phyloP scores from a whole-genome alignment of 2,329 filamentous ascomycete genomes.

The Chalaropsis thielavioides region DNA sequence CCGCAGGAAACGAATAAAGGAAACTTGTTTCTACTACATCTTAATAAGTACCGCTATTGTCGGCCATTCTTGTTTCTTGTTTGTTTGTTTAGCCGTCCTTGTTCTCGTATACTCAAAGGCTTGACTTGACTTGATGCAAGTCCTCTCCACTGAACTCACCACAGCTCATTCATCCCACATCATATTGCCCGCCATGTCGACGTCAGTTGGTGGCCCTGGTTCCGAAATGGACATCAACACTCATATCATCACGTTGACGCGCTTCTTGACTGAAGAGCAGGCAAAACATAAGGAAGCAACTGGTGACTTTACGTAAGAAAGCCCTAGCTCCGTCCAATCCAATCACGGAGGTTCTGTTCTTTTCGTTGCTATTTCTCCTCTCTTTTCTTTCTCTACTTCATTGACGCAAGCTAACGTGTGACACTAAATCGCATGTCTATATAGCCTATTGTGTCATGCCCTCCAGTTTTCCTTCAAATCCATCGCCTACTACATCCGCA shows the following conservation, averaged over 20 bases:
- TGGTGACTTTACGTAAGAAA: conserved; percentile 85
- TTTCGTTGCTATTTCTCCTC: not conserved
- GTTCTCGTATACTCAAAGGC: not conserved
- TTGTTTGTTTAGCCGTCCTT: not conserved
- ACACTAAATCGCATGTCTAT: not conserved
- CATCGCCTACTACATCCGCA: conserved; percentile 97
- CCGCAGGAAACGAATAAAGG: too few species aligned
- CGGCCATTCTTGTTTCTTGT: not conserved
- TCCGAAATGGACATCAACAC: conserved; percentile 68
- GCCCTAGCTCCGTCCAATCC: not conserved
- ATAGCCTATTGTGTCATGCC: conserved; percentile 83
- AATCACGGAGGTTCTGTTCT: not conserved
- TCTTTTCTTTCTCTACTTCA: not conserved
- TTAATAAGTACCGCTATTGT: not conserved
- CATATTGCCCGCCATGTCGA: conserved; percentile 14
- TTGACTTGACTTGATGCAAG: not conserved
- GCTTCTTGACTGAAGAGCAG: conserved; percentile 94
- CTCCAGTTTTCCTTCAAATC: conserved; percentile 99
- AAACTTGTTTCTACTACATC: too few species aligned
- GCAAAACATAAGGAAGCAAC: conserved; percentile 84
- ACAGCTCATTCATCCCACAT: not conserved
- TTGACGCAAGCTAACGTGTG: conserved; percentile 8
- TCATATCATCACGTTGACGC: conserved; percentile 86
- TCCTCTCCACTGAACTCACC: not conserved
- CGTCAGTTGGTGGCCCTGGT: conserved; percentile 20